Evolutionary conservation across 495 filamentous ascomycete species (phyloP).

Genomic region (Penicilliopsis zonata): DNA sequence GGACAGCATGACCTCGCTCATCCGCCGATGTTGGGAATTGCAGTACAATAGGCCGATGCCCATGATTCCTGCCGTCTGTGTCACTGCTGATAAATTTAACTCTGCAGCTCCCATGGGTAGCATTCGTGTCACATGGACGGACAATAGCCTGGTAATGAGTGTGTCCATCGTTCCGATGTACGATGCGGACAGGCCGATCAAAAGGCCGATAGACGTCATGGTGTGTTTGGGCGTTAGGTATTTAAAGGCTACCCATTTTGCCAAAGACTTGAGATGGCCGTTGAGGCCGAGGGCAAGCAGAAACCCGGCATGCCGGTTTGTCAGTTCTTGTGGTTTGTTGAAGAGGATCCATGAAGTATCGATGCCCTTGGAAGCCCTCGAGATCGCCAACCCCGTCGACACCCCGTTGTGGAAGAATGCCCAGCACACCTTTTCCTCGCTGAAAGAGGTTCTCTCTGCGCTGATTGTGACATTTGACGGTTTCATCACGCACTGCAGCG

Average conservation of each 20-base stretch:
- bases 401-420: slow-evolving; percentile 97
- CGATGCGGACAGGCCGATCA: slow-evolving; percentile 84
- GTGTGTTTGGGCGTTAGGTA: slow-evolving; percentile 96
- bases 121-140: slow-evolving; percentile 94
- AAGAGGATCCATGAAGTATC: slow-evolving; percentile 98
- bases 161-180: slow-evolving; percentile 96
- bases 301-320: slow-evolving; percentile 88
- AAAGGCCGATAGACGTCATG: slow-evolving; percentile 93
- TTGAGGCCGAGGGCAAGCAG: slow-evolving; percentile 87
- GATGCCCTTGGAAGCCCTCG: slow-evolving; percentile 79
- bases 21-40: slow-evolving; percentile 89
- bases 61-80: slow-evolving; percentile 94
- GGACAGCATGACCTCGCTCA: slow-evolving; percentile 97
- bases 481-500: slow-evolving; percentile 76
- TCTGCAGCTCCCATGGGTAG: slow-evolving; percentile 84
- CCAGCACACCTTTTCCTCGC: slow-evolving; percentile 94
- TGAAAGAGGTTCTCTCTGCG: slow-evolving; percentile 70
- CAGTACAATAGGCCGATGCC: slow-evolving; percentile 92
- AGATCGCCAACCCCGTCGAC: slow-evolving; percentile 79
- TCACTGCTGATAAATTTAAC: slow-evolving; percentile 84
- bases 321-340: slow-evolving; percentile 89
- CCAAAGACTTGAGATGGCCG: slow-evolving; percentile 82
- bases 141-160: slow-evolving; percentile 83
- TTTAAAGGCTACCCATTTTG: slow-evolving; percentile 98
- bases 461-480: slow-evolving; percentile 81